A percentile compares a stretch with the other conserved stretches of the same genome.
phyloP scores from a whole-genome alignment of 768 basidiomycete genomes.

The Jaapia argillacea region DNA sequence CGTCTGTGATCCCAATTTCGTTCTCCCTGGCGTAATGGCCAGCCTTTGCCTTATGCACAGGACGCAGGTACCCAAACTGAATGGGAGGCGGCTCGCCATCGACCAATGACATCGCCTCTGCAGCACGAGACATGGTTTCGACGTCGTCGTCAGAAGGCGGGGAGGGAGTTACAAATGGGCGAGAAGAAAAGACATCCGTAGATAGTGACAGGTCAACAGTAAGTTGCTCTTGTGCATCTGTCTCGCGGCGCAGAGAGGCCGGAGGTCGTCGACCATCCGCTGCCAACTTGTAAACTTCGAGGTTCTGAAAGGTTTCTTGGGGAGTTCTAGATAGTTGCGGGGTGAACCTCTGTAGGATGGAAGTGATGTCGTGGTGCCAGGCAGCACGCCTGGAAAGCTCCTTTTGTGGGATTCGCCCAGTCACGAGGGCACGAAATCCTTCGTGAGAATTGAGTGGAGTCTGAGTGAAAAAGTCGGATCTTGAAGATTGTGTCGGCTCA shows the following conservation, averaged over 20 bases:
- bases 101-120: conserved; percentile 35
- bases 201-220: conserved; percentile 55
- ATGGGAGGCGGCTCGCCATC: conserved; percentile 43
- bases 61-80: conserved; percentile 53
- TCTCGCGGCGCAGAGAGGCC: conserved; percentile 35
- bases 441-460: conserved; percentile 38
- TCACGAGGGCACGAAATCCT: conserved; percentile 41
- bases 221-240: conserved; percentile 49
- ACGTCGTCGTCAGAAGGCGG: conserved; percentile 21
- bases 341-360: conserved; percentile 34
- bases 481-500: conserved; percentile 29
- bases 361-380: conserved; percentile 45
- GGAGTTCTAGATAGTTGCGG: conserved; percentile 25
- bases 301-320: conserved; percentile 23
- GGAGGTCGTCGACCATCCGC: conserved; percentile 26
- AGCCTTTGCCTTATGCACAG: conserved; percentile 21
- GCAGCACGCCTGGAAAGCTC: conserved; percentile 28
- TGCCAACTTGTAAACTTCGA: conserved; percentile 35
- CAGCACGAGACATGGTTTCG: conserved; percentile 48
- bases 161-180: conserved; percentile 22
- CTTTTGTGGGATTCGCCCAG: conserved; percentile 33
- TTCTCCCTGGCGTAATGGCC: conserved; percentile 20
- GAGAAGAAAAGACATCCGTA: conserved; percentile 42
- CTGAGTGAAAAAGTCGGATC: conserved; percentile 51
- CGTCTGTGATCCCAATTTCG: neutral